Evolutionary conservation across 768 basidiomycete species (phyloP), one percentile per base, ranked within the genome.

Genomic region (Trametes maxima): DNA sequence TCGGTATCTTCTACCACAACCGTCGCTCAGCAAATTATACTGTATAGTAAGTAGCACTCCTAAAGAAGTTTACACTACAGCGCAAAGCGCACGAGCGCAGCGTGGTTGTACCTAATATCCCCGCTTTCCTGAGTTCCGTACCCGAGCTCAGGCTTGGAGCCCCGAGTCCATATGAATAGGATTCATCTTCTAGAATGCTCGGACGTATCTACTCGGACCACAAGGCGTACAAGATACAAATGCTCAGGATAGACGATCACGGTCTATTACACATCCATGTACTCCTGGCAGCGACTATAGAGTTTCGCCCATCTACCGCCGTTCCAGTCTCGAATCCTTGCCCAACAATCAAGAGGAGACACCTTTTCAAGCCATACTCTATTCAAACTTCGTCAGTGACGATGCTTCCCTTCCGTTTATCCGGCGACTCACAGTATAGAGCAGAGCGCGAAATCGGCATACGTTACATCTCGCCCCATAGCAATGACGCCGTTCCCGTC

Each of bases 361-460:
- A 90, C 83, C 49, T 82, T 78, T 69, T 90, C 85, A 43, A 90
- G 85, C 88, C 88, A 92, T 47, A 90, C 81, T 43, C 71, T 72
- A 28, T 16, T 19, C 8, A 40, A 1, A 6, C 2, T 10, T 5
- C 28, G 10, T 19, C 14, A 35, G 48, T 16, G 28, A 13, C 5
- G 21, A 11, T 3, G 2, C 0, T 13, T 21, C 11, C n/a, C 19
- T 2, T 21, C 17, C 21, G 17, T 33, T 14, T 45, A 49, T 8
- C 22, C 6, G 19, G 40, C 6, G 13, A 65, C 71, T 62, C 56
- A 72, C 71, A 91, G 73, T 17, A 88, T 80, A 0, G 89, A 83
- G 65, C 87, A 89, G 21, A 92, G 73, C 5, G 87, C 84, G 68
- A 91, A 90, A 65, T 91, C 89, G 1, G 87, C 87, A 65, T 90